Base-by-base conservation (phyloP, 768 basidiomycete species). In the Xerocomellus intermedius region DNA sequence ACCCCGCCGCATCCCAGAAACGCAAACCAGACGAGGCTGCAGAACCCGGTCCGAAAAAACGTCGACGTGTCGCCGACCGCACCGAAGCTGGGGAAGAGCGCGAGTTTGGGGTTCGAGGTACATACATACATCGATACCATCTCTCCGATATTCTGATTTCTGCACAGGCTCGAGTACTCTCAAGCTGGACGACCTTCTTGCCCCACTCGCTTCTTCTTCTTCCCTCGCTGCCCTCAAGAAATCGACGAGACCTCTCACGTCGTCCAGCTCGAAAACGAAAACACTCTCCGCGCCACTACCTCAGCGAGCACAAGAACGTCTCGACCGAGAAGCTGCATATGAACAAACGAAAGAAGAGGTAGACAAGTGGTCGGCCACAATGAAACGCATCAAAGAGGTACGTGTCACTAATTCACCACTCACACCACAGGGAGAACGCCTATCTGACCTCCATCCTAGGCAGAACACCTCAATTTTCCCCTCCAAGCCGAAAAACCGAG, bases 271-370 rank as follows among this genome's bases (percentile, higher is more conserved):
- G 35, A 87, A 86, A 64, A 77, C 73, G 22, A 79, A 80, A 57
- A 77, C 87, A 0, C 77, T 96, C 7, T 74, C 91, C 5, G 92
- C 91, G 0, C 96, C 96, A 0, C 75, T 99, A 0, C 93, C 93
- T 9, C 85, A 87, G 21, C 82, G 94, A 32, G 82, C 87, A 0
- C 91, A 97, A 68, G 94, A 97, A 57, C 86, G 90, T 42, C 75
- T 98, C 1, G 93, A 97, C 61, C 86, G 96, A 46, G 86, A 94
- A 67, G 96, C 94, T 8, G 96, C 96, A 0, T 97, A 96, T 67
- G 94, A 94, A 64, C 82, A 90, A 71, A 98, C 95, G 5, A 93
- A 91, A 67, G 81, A 83, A 58, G 95, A 98, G 69, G 88, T 96
- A 2, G 84, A 90, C 59, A 97, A 96, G 75, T 98, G 96, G 97